Conservation (phyloP, 345 rosid species). For the Citrus glauca region DNA sequence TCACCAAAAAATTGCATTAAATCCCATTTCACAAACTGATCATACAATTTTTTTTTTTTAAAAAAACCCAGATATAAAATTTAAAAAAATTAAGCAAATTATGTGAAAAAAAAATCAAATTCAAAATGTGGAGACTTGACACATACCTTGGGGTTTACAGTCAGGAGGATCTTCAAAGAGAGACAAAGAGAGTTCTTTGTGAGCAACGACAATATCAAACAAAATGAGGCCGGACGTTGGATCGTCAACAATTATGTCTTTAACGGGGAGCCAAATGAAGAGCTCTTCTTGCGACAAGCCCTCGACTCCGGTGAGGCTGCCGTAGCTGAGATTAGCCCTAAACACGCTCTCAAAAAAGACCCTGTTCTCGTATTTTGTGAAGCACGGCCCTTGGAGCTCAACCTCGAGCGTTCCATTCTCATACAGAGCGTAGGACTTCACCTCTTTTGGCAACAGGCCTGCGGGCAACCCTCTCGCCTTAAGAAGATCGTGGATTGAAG, state of each 20-base stretch:
- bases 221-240: constrained; percentile 80
- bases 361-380: constrained; percentile 61
- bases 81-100: neutral
- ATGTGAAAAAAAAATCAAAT: neutral
- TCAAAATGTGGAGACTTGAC: neutral
- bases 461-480: constrained; percentile 76
- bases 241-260: constrained; percentile 71
- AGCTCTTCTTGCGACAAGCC: constrained; percentile 82
- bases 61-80: neutral
- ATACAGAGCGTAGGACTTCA: constrained; percentile 57
- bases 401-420: constrained; percentile 74
- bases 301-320: constrained; percentile 65
- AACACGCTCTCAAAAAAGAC: constrained; percentile 65
- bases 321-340: constrained; percentile 77
- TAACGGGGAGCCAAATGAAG: constrained; percentile 84
- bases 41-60: neutral
- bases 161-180: constrained; percentile 85
- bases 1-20: neutral
- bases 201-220: constrained; percentile 89
- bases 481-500: constrained; percentile 72
- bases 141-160: constrained; percentile 59
- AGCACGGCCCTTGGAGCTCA: constrained; percentile 67
- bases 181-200: constrained; percentile 70
- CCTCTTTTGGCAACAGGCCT: constrained; percentile 75
- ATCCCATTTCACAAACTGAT: neutral